These are phyloP conservation scores for Nemophila menziesii DNA, from an alignment of 257 asterid species.

Conservation along the genomic window DNA sequence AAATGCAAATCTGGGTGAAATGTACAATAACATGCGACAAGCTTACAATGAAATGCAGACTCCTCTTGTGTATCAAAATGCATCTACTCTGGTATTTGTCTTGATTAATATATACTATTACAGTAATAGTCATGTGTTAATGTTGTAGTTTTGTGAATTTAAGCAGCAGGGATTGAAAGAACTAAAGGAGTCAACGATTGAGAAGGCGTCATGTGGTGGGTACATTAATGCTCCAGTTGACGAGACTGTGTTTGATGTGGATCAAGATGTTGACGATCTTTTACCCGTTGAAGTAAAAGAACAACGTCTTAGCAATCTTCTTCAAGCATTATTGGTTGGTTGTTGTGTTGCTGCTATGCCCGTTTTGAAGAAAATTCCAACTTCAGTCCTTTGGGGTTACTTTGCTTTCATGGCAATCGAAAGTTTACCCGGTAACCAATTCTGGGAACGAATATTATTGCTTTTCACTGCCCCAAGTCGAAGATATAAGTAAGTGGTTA, in stretches of 20 bases:
- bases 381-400: constrained; percentile 2
- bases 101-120: background rate
- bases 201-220: constrained; percentile 1
- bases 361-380: constrained; percentile 2
- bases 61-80: background rate
- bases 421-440: constrained; percentile 7
- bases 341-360: constrained; percentile 8
- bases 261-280: constrained; percentile 2
- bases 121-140: background rate
- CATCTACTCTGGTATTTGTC: constrained; percentile 3
- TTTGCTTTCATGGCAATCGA: constrained; percentile 8
- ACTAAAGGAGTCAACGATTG: constrained; percentile 3
- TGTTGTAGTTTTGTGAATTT: background rate
- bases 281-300: constrained; percentile 3
- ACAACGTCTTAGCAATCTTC: constrained; percentile 3
- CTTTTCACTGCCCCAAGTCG: constrained; percentile 7
- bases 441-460: constrained; percentile 6
- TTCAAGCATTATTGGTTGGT: constrained; percentile 2
- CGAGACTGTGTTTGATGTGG: constrained; percentile 3
- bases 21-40: background rate
- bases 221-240: background rate
- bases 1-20: background rate
- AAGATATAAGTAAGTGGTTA: constrained; percentile 1
- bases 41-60: constrained; percentile 2
- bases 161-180: background rate